These are phyloP conservation scores for Eucalyptus virginea DNA, from an alignment of 345 rosid genomes.

Conservation along the genomic window DNA sequence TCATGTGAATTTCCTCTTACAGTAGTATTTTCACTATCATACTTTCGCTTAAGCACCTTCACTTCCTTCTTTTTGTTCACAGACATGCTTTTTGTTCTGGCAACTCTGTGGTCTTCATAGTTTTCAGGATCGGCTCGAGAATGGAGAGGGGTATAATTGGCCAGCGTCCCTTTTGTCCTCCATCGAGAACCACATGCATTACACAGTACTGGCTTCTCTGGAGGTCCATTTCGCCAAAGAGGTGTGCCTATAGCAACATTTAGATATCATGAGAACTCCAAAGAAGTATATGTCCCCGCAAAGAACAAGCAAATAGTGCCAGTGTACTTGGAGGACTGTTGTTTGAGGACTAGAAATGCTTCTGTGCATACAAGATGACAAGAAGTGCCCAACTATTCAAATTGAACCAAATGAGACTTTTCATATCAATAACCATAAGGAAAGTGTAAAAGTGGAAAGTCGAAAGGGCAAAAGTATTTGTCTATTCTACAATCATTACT, in stretches of 20 bases:
- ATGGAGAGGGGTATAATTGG: slow-evolving; percentile 76
- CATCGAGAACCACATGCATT: slow-evolving; percentile 99
- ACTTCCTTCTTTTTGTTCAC: slow-evolving; percentile 51
- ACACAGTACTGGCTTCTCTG: slow-evolving; percentile 95
- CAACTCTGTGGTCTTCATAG: slow-evolving; percentile 41
- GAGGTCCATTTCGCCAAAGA: slow-evolving; percentile 97
- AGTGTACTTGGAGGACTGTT: neutral
- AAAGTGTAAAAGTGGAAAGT: neutral
- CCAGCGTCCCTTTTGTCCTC: slow-evolving; percentile 84
- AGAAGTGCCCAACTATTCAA: neutral
- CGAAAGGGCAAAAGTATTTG: neutral
- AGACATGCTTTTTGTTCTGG: slow-evolving; percentile 46
- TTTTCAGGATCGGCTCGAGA: slow-evolving; percentile 60
- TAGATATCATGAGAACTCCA: neutral
- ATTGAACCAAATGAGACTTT: neutral
- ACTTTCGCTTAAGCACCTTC: slow-evolving; percentile 67
- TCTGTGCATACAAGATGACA: neutral
- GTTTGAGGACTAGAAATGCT: neutral
- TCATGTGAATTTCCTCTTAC: slow-evolving; percentile 28
- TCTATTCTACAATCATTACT: neutral
- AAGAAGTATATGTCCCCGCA: neutral
- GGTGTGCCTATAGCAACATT: slow-evolving; percentile 60
- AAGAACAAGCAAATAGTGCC: neutral
- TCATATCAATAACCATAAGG: neutral
- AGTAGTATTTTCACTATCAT: slow-evolving; percentile 28